phyloP scores from a whole-genome alignment of 257 asterid species.

The Solanum corneliomulleri region DNA sequence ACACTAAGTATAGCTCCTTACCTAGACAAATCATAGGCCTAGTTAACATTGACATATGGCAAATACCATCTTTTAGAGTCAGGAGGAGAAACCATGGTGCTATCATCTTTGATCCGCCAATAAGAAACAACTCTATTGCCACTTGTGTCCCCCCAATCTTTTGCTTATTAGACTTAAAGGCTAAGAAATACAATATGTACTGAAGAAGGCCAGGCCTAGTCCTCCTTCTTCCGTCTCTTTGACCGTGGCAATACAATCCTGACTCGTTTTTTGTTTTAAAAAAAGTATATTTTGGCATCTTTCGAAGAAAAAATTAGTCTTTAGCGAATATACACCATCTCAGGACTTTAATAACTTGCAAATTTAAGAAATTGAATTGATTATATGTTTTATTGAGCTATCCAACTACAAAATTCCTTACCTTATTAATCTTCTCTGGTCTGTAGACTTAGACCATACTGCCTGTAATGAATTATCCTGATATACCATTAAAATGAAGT shows the following conservation, averaged over 20 bases:
- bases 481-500: conserved; percentile 3
- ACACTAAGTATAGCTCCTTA: background rate
- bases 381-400: background rate
- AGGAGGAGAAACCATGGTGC: background rate
- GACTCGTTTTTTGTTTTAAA: background rate
- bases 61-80: background rate
- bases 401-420: conserved; percentile 5
- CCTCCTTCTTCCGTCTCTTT: background rate
- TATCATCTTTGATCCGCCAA: background rate
- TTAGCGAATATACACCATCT: background rate
- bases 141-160: background rate
- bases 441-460: conserved; percentile 36
- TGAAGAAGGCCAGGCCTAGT: background rate
- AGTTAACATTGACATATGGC: background rate
- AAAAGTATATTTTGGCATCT: background rate
- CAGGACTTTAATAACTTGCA: background rate
- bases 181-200: background rate
- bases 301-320: background rate
- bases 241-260: background rate
- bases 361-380: background rate
- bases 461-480: conserved; percentile 86
- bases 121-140: background rate
- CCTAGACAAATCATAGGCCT: background rate
- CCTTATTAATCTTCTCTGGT: conserved; percentile 43
- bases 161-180: background rate